A percentile compares a stretch with the other conserved stretches of the same genome.
phyloP scores from a whole-genome alignment of 495 filamentous ascomycete genomes.

The Trichoderma asperelloides region DNA sequence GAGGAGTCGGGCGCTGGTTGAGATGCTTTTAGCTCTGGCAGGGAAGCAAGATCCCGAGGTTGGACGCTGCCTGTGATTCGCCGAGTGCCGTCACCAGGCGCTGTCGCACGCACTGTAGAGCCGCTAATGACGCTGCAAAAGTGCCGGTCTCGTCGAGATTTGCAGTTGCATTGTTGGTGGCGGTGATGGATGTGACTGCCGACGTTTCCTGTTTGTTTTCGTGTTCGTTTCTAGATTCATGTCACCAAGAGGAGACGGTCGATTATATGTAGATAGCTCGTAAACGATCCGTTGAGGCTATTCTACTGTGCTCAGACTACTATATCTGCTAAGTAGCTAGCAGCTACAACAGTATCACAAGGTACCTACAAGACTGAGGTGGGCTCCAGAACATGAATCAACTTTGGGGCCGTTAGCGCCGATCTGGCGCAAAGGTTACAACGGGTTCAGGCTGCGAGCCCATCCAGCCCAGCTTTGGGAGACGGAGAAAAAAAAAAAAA shows the following conservation, averaged over 20 bases:
- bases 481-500: background rate
- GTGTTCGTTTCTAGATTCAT: no score
- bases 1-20: background rate
- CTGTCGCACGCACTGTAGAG: constrained; percentile 1
- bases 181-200: background rate
- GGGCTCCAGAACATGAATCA: background rate
- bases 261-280: no score
- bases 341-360: no score
- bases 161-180: background rate
- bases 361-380: no score
- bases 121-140: constrained; percentile 2
- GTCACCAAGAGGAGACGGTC: background rate
- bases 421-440: constrained; percentile 1
- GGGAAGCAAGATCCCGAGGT: constrained; percentile 13
- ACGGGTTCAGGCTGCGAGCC: background rate
- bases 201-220: background rate
- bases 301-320: no score
- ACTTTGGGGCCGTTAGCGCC: background rate
- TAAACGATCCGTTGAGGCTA: no score
- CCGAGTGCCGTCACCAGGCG: constrained; percentile 9
- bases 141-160: background rate
- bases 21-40: background rate
- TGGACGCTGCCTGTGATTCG: constrained; percentile 16
- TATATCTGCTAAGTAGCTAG: no score
- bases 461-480: background rate